Evolutionary conservation across 768 basidiomycete genomes (phyloP).

Genomic region (Russula abietina): DNA sequence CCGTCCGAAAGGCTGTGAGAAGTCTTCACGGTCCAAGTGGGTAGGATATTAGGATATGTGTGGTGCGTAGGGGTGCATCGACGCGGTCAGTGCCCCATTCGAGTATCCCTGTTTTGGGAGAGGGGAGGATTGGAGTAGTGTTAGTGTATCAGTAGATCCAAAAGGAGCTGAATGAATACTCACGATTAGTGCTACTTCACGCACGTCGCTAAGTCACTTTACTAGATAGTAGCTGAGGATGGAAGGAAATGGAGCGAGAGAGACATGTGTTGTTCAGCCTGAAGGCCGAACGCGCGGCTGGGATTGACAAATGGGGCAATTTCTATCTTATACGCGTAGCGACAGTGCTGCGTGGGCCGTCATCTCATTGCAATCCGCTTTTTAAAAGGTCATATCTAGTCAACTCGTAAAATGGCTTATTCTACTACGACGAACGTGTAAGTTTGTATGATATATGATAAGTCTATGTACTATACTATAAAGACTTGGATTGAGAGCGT

Average conservation of each 20-base stretch:
- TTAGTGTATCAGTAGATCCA: no score
- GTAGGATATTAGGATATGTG: background rate
- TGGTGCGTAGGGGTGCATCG: no score
- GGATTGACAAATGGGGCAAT: slow-evolving; percentile 1
- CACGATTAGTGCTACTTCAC: slow-evolving; percentile 56
- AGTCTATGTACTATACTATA: slow-evolving; percentile 2
- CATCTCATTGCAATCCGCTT: background rate
- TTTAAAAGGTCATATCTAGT: no score
- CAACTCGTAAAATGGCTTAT: background rate
- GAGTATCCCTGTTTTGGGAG: no score
- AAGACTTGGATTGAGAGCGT: background rate
- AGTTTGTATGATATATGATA: background rate
- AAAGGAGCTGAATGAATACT: slow-evolving; percentile 31
- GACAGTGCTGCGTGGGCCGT: no score
- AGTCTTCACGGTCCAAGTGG: slow-evolving; percentile 61
- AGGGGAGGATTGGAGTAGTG: no score
- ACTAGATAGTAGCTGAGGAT: no score
- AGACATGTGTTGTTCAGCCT: background rate
- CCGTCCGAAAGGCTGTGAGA: slow-evolving; percentile 66
- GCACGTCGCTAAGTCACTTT: slow-evolving; percentile 43
- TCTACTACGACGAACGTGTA: background rate
- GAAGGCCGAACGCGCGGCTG: no score
- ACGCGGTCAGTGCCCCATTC: no score
- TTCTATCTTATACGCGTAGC: background rate
- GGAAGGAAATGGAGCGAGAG: background rate